These are phyloP conservation scores for Amorphotheca resinae DNA, from an alignment of 495 filamentous ascomycete genomes.

Conservation along the genomic window DNA sequence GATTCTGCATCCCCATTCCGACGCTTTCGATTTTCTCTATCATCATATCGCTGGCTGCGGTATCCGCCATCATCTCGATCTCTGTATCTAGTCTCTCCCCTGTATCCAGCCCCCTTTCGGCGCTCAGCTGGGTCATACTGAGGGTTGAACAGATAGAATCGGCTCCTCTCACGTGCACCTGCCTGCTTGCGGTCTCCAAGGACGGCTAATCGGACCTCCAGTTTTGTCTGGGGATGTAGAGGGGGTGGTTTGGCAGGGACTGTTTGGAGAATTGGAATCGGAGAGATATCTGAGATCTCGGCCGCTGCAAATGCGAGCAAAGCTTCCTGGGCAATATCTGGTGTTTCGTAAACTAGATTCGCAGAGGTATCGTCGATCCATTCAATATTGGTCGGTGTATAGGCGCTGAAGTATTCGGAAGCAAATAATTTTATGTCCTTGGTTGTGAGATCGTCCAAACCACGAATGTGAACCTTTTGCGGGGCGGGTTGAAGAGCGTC, in stretches of 20 bases:
- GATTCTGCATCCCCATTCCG: constrained; percentile 27
- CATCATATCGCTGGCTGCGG: constrained; percentile 41
- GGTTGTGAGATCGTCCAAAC: constrained; percentile 71
- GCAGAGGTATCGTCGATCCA: constrained; percentile 95
- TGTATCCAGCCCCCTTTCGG: constrained; percentile 32
- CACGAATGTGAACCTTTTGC: constrained; percentile 68
- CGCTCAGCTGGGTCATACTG: constrained; percentile 75
- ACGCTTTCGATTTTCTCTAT: constrained; percentile 40
- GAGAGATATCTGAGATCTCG: constrained; percentile 29
- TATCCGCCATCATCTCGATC: constrained; percentile 47
- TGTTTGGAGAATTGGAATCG: constrained; percentile 31
- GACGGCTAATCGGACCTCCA: constrained; percentile 64
- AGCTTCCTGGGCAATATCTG: constrained; percentile 58
- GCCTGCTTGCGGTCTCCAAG: constrained; percentile 64
- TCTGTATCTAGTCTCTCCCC: constrained; percentile 34
- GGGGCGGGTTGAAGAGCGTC: constrained; percentile 26
- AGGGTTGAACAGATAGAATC: constrained; percentile 84
- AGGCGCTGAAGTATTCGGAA: constrained; percentile 36
- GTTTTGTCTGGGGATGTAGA: constrained; percentile 50
- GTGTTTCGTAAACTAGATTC: constrained; percentile 63
- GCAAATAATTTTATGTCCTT: constrained; percentile 63
- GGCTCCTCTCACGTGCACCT: constrained; percentile 65
- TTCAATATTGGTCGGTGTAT: constrained; percentile 51
- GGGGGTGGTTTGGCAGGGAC: constrained; percentile 46
- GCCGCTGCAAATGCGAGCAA: constrained; percentile 47